A percentile compares a stretch with the other conserved stretches of the same genome.
Evolutionary conservation across 2,329 filamentous ascomycete species (phyloP).

Genomic region (Colletotrichum brevisporum): DNA sequence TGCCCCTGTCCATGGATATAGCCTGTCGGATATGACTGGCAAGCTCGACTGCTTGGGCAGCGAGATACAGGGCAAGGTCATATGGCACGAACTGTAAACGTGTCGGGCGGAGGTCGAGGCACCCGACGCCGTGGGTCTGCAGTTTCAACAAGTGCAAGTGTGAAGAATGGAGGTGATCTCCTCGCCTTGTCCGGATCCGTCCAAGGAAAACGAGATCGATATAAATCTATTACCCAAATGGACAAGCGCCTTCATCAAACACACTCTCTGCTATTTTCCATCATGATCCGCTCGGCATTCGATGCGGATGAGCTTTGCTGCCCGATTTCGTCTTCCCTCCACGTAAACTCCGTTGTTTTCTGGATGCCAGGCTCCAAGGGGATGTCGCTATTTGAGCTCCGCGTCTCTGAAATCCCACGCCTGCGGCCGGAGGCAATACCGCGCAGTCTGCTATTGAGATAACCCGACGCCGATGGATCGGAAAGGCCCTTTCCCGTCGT

Average conservation of each 20-base stretch:
- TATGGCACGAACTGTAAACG: no score
- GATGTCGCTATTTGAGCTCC: slow-evolving; percentile 2
- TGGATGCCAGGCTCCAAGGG: slow-evolving; percentile 41
- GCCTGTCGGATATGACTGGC: no score
- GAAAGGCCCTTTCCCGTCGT: background rate
- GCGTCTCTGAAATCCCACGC: background rate
- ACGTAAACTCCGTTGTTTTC: slow-evolving; percentile 42
- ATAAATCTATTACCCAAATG: background rate
- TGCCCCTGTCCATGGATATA: no score
- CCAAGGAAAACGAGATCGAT: background rate
- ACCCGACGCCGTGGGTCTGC: no score
- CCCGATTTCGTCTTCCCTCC: slow-evolving; percentile 25
- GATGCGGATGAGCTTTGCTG: background rate
- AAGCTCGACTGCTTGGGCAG: no score
- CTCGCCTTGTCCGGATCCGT: no score
- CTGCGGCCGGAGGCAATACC: slow-evolving; percentile 12
- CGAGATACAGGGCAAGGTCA: no score
- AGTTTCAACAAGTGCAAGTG: no score
- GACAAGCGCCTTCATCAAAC: background rate
- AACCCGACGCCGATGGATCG: slow-evolving; percentile 11
- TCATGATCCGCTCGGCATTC: background rate
- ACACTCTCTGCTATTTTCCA: background rate
- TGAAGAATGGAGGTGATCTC: no score
- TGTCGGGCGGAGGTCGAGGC: no score
- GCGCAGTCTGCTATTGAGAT: slow-evolving; percentile 19